Conservation (phyloP, 2,329 filamentous ascomycete genomes). For the Xenoacremonium recifei region DNA sequence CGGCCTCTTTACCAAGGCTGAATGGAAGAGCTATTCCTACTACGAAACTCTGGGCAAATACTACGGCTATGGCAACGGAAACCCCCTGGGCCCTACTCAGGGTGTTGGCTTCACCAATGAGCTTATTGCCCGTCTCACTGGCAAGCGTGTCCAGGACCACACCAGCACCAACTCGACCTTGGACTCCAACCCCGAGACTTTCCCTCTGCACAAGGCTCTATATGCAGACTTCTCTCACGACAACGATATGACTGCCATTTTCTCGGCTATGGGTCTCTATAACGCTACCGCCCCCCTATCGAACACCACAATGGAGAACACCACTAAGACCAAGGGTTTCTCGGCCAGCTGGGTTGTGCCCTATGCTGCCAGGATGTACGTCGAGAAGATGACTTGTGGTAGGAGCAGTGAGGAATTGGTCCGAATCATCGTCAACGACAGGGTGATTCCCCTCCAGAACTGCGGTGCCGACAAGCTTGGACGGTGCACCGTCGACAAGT, state of each 20-base stretch:
- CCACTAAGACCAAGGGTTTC: conserved; percentile 61
- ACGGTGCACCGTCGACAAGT: conserved; percentile 66
- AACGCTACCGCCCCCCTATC: conserved; percentile 59
- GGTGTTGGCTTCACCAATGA: conserved; percentile 88
- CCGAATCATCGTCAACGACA: conserved; percentile 78
- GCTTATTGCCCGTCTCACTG: conserved; percentile 76
- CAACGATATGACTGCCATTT: conserved; percentile 78
- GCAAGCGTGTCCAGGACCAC: conserved; percentile 64
- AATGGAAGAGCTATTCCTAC: conserved; percentile 82
- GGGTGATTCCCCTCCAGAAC: conserved; percentile 68
- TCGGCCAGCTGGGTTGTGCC: conserved; percentile 78
- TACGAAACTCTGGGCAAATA: conserved; percentile 78
- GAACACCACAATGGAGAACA: conserved; percentile 47
- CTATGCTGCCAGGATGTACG: conserved; percentile 76
- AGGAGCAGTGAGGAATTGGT: conserved; percentile 64
- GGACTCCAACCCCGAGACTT: conserved; percentile 64
- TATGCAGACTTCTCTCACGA: conserved; percentile 94
- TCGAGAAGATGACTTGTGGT: conserved; percentile 80
- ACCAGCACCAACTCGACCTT: conserved; percentile 79
- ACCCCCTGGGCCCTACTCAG: conserved; percentile 76
- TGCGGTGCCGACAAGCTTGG: conserved; percentile 71
- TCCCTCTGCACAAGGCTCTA: conserved; percentile 66
- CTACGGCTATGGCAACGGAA: conserved; percentile 77
- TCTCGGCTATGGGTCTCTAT: conserved; percentile 76
- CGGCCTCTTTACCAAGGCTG: conserved; percentile 65